Percentiles rank a stretch among this genome's conserved stretches.
phyloP scores from a whole-genome alignment of 202 grass and related monocot species.

The Panicum hallii region DNA sequence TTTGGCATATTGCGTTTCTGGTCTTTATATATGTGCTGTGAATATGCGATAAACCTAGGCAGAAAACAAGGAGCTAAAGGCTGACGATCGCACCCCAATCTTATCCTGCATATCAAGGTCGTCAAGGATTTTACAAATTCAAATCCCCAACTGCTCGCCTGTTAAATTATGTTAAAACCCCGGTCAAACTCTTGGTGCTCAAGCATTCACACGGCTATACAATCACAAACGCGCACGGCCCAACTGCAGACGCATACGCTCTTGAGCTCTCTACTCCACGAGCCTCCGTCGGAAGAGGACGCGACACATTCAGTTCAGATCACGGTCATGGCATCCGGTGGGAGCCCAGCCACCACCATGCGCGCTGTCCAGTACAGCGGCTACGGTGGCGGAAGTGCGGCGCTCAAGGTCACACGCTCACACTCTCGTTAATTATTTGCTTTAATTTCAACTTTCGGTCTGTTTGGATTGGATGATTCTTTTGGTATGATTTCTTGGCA shows the following conservation, averaged over 20 bases:
- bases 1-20: too few relatives aligned
- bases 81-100: too few relatives aligned
- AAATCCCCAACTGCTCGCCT: background rate
- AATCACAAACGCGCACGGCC: background rate
- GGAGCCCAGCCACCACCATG: slow-evolving; percentile 37
- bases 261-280: background rate
- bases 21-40: too few relatives aligned
- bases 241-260: background rate
- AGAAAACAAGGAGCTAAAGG: too few relatives aligned
- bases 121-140: too few relatives aligned
- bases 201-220: background rate
- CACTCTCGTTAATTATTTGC: background rate
- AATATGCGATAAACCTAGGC: too few relatives aligned
- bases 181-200: background rate
- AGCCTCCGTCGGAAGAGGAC: background rate
- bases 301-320: background rate
- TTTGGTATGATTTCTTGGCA: background rate
- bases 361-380: slow-evolving; percentile 51
- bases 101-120: too few relatives aligned
- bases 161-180: background rate
- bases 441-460: too few relatives aligned
- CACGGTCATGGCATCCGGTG: background rate
- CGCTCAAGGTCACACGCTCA: slow-evolving; percentile 49
- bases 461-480: too few relatives aligned
- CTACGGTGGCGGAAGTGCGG: slow-evolving; percentile 51